Evolutionary conservation across 1,139 yeast species (phyloP).

Genomic region (Nakaseomyces sp.): DNA sequence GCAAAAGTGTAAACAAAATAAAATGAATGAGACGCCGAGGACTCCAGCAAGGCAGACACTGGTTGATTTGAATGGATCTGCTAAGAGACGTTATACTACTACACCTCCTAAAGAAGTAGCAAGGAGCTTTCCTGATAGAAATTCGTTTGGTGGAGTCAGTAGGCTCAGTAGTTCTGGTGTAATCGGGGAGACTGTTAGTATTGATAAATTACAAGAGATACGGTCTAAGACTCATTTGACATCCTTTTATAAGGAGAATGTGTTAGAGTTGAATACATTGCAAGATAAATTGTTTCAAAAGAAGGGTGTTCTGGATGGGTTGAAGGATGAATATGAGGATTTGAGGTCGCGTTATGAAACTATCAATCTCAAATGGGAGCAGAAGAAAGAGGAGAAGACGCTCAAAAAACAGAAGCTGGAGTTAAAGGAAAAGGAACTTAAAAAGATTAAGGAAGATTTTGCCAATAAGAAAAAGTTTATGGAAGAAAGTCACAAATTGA

Average conservation of each 20-base stretch:
- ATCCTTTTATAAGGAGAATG: slow-evolving; percentile 27
- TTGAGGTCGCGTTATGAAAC: slow-evolving; percentile 20
- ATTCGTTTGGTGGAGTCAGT: slow-evolving; percentile 4
- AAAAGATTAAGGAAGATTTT: slow-evolving; percentile 34
- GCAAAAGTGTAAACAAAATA: not conserved
- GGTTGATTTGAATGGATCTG: not conserved
- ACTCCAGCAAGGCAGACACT: slow-evolving; percentile 2
- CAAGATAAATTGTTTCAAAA: slow-evolving; percentile 25
- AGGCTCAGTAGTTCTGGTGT: slow-evolving; percentile 5
- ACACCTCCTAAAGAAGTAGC: slow-evolving; percentile 5
- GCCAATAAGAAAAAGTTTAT: slow-evolving; percentile 26
- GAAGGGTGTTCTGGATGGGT: slow-evolving; percentile 23
- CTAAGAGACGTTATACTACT: slow-evolving; percentile 11
- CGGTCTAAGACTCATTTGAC: slow-evolving; percentile 19
- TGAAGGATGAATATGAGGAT: slow-evolving; percentile 23
- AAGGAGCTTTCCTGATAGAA: not conserved
- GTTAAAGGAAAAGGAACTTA: slow-evolving; percentile 37
- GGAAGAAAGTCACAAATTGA: slow-evolving; percentile 34
- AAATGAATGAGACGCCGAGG: not conserved
- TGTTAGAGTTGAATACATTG: slow-evolving; percentile 24
- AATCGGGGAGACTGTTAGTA: not conserved
- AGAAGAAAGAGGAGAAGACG: slow-evolving; percentile 36
- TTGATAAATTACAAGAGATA: not conserved
- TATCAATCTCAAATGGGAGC: slow-evolving; percentile 25
- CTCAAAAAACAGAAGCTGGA: slow-evolving; percentile 25